phyloP scores from a whole-genome alignment of 2,329 filamentous ascomycete genomes.

The Exophiala viscosa region DNA sequence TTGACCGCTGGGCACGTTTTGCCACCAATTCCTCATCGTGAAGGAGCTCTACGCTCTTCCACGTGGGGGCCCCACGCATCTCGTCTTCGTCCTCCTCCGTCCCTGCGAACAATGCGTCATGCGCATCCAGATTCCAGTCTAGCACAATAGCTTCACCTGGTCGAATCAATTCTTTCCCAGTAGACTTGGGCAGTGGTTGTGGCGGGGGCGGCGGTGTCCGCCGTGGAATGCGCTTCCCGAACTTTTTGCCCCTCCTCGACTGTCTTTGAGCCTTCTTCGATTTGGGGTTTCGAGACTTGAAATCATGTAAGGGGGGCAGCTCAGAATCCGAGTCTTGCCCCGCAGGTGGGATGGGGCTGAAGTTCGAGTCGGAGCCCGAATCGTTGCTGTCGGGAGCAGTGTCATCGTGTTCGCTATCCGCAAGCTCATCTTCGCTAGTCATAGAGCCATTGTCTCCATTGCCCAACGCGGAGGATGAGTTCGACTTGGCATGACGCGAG shows the following conservation, averaged over 20 bases:
- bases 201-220: conserved; percentile 18
- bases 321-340: conserved; percentile 33
- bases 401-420: conserved; percentile 24
- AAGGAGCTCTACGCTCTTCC: conserved; percentile 48
- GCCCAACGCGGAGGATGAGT: conserved; percentile 24
- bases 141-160: conserved; percentile 81
- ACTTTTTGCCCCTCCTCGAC: conserved; percentile 36
- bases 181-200: conserved; percentile 18
- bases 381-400: conserved; percentile 20
- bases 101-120: conserved; percentile 64
- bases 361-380: conserved; percentile 20
- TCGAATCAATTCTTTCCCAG: conserved; percentile 59
- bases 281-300: conserved; percentile 19
- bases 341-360: conserved; percentile 16
- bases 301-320: conserved; percentile 23
- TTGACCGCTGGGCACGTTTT: conserved; percentile 59
- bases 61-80: conserved; percentile 59
- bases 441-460: conserved; percentile 28
- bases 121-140: conserved; percentile 73
- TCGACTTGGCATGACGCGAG: conserved; percentile 30
- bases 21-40: conserved; percentile 62
- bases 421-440: conserved; percentile 35
- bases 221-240: conserved; percentile 18
- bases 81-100: conserved; percentile 43
- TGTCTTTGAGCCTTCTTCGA: conserved; percentile 33